Base-by-base conservation (phyloP, 2,329 filamentous ascomycete genomes). In the Cladophialophora carrionii region DNA sequence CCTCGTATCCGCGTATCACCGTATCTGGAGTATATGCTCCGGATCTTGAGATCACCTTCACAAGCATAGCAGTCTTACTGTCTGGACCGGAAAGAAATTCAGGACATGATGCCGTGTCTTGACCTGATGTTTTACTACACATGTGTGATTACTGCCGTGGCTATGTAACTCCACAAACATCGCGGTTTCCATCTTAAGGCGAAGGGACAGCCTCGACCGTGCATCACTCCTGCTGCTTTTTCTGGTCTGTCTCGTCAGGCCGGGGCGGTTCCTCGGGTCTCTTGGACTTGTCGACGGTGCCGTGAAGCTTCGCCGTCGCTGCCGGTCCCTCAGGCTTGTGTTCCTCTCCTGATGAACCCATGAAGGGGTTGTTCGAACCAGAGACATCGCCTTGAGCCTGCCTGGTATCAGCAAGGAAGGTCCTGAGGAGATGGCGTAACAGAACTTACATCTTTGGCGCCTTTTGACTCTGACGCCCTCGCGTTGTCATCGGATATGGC, bases 311-410 rank as follows among this genome's bases (percentile, higher is more conserved):
- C 24, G 84, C 82, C 10, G 83, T 81, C 55, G 87, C 84, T 32
- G 81, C 80, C 57, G 78, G 75, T 32, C 84, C 85, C 75, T 87
- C 84, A n/a, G 78, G 76, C 78, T 87, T 87, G 72, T 81, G 82
- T 73, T 80, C 84, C 77, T 83, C 83, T 41, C 78, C 77, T 5
- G 77, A 71, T 57, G 81, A 74, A 49, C 78, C 75, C 65, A 77
- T 76, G 66, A 79, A 76, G 48, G 81, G 79, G 74, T 72, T 81
- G 76, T 74, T 87, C 83, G 69, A 64, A 9, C 67, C 64, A 22
- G 67, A 65, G 1, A 57, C 41, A 48, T 71, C 63, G 14, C 63
- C 65, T 46, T 65, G 57, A 54, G 64, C 51, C 68, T 71, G 62
- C 17, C 6, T 59, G 34, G 17, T 12, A 49, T 68, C 20, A 65